phyloP scores from a whole-genome alignment of 1,284 basidiomycete species.

The Cryptococcus sp. region DNA sequence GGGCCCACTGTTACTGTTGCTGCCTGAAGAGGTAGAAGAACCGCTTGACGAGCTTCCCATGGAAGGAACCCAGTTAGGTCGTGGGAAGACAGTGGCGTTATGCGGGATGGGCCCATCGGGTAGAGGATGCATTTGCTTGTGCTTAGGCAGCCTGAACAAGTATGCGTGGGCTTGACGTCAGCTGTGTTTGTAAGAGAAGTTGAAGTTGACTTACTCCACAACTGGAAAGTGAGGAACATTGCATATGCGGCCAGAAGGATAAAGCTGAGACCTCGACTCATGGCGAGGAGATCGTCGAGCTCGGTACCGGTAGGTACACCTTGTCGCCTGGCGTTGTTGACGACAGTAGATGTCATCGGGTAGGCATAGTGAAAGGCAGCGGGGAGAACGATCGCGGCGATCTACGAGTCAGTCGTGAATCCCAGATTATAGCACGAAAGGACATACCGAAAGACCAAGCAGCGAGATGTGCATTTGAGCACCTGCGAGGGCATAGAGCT shows the following conservation, averaged over 20 bases:
- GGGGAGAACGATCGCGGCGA: conserved; percentile 67
- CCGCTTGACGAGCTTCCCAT: conserved; percentile 30
- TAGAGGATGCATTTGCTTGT: conserved; percentile 20
- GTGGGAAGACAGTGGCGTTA: conserved; percentile 40
- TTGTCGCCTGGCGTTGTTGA: conserved; percentile 12
- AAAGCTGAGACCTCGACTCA: conserved; percentile 54
- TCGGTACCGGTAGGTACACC: conserved; percentile 28
- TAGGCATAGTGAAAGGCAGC: conserved; percentile 57
- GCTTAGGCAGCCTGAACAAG: conserved; percentile 50
- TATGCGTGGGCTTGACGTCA: conserved; percentile 51
- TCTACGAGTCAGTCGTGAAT: conserved; percentile 11
- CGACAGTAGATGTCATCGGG: conserved; percentile 24
- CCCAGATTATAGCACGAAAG: background rate
- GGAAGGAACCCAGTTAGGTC: conserved; percentile 45
- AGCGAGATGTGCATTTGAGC: conserved; percentile 77
- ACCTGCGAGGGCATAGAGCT: conserved; percentile 61
- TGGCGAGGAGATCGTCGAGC: conserved; percentile 44
- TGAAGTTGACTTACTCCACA: conserved; percentile 52
- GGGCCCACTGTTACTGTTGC: conserved; percentile 1
- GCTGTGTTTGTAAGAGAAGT: background rate
- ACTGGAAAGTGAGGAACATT: conserved; percentile 45
- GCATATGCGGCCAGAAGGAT: conserved; percentile 59
- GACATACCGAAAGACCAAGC: conserved; percentile 68
- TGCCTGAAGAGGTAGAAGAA: conserved; percentile 22
- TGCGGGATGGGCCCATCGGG: conserved; percentile 36